phyloP scores from a whole-genome alignment of 257 asterid genomes.

The Ilex asprella region DNA sequence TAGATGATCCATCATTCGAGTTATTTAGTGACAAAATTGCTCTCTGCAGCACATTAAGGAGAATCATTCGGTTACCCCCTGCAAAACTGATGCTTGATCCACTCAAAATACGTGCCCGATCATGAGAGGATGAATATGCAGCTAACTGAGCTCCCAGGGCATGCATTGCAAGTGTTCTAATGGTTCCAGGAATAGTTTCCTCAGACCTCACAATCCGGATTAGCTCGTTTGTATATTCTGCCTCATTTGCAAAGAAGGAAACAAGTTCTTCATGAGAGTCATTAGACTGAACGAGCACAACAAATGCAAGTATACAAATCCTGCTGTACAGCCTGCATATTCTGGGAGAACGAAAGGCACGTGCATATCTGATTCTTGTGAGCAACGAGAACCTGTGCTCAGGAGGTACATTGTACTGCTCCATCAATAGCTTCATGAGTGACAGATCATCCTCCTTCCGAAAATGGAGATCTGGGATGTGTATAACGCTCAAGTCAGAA shows the following conservation, averaged over 20 bases:
- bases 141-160: constrained; percentile 91
- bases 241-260: constrained; percentile 88
- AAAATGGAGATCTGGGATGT: constrained; percentile 68
- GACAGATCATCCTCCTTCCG: constrained; percentile 80
- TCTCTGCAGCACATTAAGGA: constrained; percentile 86
- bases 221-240: constrained; percentile 84
- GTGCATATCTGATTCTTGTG: constrained; percentile 96
- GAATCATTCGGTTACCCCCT: constrained; percentile 91
- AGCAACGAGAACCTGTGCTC: constrained; percentile 79
- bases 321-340: constrained; percentile 86
- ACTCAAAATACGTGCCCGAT: constrained; percentile 77
- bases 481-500: constrained; percentile 53
- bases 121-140: constrained; percentile 95
- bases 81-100: constrained; percentile 94
- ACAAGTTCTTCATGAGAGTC: constrained; percentile 94
- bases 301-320: constrained; percentile 87
- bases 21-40: constrained; percentile 65
- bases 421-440: constrained; percentile 63
- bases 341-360: constrained; percentile 77
- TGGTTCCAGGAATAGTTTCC: constrained; percentile 66
- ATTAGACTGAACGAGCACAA: constrained; percentile 89
- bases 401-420: constrained; percentile 61
- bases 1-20: constrained; percentile 72
- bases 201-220: constrained; percentile 89
- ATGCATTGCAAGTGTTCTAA: constrained; percentile 83